Percentiles rank a stretch among this genome's conserved stretches.
Conservation (phyloP, 2,329 filamentous ascomycete species). For the Claviceps digitariae region DNA sequence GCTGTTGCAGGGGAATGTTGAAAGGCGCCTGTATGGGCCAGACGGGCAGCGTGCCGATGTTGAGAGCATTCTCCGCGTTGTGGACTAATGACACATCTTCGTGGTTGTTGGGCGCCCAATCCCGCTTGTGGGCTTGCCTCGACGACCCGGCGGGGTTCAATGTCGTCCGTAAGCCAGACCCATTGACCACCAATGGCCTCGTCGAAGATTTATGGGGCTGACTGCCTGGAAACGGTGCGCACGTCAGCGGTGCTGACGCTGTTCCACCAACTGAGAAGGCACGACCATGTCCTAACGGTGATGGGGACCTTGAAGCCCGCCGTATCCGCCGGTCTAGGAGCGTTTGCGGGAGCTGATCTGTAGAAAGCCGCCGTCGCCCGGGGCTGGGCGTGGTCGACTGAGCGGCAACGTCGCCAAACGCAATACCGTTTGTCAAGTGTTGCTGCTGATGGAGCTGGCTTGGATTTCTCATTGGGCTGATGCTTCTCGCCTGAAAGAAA, state of each 20-base stretch:
- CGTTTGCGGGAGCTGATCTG: conserved; percentile 39
- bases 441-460: conserved; percentile 13
- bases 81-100: conserved; percentile 11
- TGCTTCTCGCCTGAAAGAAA: conserved; percentile 15
- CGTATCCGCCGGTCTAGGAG: conserved; percentile 40
- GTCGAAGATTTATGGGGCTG: conserved; percentile 20
- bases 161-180: conserved; percentile 26
- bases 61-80: conserved; percentile 16
- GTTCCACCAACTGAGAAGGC: conserved; percentile 28
- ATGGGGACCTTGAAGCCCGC: conserved; percentile 41
- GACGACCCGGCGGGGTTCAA: conserved; percentile 9
- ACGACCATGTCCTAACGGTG: conserved; percentile 37
- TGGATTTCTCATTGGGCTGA: conserved; percentile 12
- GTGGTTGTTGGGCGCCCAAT: background rate
- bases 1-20: conserved; percentile 3
- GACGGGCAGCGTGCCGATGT: conserved; percentile 11
- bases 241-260: conserved; percentile 24
- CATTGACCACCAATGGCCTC: conserved; percentile 40
- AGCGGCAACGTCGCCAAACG: conserved; percentile 33
- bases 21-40: conserved; percentile 1
- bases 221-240: conserved; percentile 23
- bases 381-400: conserved; percentile 19
- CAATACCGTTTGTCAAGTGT: conserved; percentile 24
- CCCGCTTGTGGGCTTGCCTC: conserved; percentile 6
- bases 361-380: conserved; percentile 33